These are phyloP conservation scores for Fonsecaea monophora DNA, from an alignment of 2,329 filamentous ascomycete species.

Conservation along the genomic window DNA sequence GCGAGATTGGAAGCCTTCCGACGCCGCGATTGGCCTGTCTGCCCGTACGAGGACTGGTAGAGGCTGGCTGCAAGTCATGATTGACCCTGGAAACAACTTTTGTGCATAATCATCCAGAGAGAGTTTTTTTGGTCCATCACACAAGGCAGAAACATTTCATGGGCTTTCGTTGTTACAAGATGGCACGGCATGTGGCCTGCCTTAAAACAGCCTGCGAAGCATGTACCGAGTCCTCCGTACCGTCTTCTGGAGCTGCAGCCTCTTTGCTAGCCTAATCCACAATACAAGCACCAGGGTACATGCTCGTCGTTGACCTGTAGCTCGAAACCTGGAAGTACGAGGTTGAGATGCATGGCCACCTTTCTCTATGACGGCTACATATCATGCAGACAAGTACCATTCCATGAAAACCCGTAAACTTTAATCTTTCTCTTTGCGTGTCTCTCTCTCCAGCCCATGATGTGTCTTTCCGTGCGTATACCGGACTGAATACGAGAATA, in stretches of 20 bases:
- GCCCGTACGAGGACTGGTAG: not conserved
- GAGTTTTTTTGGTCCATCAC: not conserved
- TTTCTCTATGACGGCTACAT: not conserved
- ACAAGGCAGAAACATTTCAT: not conserved
- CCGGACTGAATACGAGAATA: not conserved
- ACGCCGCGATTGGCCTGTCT: not conserved
- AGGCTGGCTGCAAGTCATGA: constrained; percentile 17
- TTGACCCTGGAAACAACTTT: not conserved
- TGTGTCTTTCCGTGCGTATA: not conserved
- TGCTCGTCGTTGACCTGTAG: not conserved
- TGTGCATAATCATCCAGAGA: not conserved
- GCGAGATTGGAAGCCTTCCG: not conserved
- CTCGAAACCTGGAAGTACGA: no score
- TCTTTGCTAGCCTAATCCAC: not conserved
- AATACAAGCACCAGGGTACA: not conserved
- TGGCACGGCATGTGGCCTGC: not conserved
- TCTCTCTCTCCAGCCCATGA: not conserved
- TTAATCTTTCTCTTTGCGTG: not conserved
- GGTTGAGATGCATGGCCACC: not conserved
- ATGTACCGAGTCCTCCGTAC: not conserved
- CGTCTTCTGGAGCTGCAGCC: not conserved
- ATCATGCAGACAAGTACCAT: not conserved
- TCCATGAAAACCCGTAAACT: not conserved
- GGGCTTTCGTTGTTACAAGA: not conserved
- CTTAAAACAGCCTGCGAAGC: not conserved